Conservation (phyloP, 2,329 filamentous ascomycete species). For the Hyphodiscus sp. region DNA sequence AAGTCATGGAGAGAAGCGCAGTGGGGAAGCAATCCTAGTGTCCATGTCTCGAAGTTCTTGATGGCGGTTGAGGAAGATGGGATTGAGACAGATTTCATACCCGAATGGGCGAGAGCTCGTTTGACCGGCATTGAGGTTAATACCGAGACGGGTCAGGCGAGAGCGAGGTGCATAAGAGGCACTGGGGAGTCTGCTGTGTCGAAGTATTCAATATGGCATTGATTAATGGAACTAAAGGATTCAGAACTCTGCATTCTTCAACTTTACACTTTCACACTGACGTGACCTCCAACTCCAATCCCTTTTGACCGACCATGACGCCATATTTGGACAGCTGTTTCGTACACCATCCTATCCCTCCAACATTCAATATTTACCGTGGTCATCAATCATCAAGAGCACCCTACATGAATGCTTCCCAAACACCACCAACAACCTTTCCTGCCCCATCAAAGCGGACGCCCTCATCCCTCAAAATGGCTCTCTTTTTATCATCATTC, state of each 20-base stretch:
- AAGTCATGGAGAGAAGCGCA: slow-evolving; percentile 17
- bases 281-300: neutral
- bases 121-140: slow-evolving; percentile 11
- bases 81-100: slow-evolving; percentile 14
- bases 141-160: slow-evolving; percentile 4
- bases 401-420: slow-evolving; percentile 19
- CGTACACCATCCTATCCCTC: neutral
- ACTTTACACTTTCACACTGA: neutral
- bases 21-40: slow-evolving; percentile 11
- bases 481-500: slow-evolving; percentile 54
- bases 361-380: neutral
- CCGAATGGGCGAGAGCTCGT: slow-evolving; percentile 15
- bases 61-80: slow-evolving; percentile 20
- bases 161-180: slow-evolving; percentile 12
- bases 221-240: neutral
- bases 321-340: neutral
- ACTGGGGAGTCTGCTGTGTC: slow-evolving; percentile 3
- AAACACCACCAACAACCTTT: slow-evolving; percentile 45
- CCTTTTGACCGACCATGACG: neutral
- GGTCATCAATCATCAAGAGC: neutral
- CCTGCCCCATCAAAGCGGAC: slow-evolving; percentile 56
- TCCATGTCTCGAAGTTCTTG: slow-evolving; percentile 26
- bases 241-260: neutral
- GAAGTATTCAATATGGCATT: slow-evolving; percentile 1
- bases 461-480: slow-evolving; percentile 55